Conservation (phyloP, 208 protist genomes). For the Trypanosoma congolense region DNA sequence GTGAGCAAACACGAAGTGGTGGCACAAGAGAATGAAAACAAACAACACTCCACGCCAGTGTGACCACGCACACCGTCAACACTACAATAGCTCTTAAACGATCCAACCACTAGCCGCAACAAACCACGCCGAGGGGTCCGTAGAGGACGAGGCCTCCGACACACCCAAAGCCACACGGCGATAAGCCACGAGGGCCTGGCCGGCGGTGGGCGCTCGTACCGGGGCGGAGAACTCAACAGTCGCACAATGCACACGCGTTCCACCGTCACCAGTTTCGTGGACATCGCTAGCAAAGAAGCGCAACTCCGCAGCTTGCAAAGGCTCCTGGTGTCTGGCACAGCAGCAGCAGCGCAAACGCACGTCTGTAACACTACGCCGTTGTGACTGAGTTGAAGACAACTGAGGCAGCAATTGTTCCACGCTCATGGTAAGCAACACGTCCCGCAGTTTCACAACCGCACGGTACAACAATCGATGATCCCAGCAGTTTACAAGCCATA, state of each 20-base stretch:
- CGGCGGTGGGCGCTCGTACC: constrained; percentile 50
- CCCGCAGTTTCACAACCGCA: constrained; percentile 7
- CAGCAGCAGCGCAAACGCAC: constrained; percentile 31
- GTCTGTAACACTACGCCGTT: no score
- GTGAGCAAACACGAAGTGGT: no score
- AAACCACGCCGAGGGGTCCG: constrained; percentile 8
- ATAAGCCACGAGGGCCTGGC: constrained; percentile 64
- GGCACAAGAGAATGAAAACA: no score
- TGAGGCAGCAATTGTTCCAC: constrained; percentile 3
- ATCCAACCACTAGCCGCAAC: constrained; percentile 38
- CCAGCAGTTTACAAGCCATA: constrained; percentile 54
- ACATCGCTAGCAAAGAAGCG: constrained; percentile 20
- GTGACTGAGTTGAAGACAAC: no score
- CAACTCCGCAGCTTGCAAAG: constrained; percentile 32
- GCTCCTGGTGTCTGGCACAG: constrained; percentile 51
- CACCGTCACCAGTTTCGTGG: constrained; percentile 1
- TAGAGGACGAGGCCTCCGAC: neutral
- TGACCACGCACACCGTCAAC: neutral
- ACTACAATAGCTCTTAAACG: neutral
- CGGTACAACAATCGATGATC: constrained; percentile 44
- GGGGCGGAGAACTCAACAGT: constrained; percentile 31
- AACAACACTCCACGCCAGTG: neutral
- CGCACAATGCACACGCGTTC: constrained; percentile 4
- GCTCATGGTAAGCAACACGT: constrained; percentile 10
- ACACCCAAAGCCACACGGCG: constrained; percentile 1